A percentile compares a stretch with the other conserved stretches of the same genome.
Evolutionary conservation across 768 basidiomycete species (phyloP).

Genomic region (Boletus vinaceobasis): DNA sequence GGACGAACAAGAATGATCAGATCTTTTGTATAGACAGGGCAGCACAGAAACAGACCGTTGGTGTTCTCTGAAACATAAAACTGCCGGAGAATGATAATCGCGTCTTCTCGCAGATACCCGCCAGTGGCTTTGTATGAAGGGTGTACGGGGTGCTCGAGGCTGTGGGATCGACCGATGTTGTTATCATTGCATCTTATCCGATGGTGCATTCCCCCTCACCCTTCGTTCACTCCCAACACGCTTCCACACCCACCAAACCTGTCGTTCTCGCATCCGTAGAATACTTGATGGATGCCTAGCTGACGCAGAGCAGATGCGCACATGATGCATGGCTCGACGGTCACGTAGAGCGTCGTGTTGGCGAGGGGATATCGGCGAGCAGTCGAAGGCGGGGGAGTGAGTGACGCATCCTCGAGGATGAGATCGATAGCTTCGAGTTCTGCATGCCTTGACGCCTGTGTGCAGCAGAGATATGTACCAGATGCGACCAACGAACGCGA

Average conservation of each 20-base stretch:
- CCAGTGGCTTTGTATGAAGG: conserved; percentile 70
- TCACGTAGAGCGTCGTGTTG: conserved; percentile 88
- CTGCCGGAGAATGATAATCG: conserved; percentile 79
- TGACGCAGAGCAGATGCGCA: conserved; percentile 95
- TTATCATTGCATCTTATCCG: background rate
- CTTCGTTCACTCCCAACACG: conserved; percentile 81
- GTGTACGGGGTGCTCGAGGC: conserved; percentile 70
- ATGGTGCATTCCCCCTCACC: conserved; percentile 40
- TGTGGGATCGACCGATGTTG: conserved; percentile 28
- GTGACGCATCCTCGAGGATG: conserved; percentile 61
- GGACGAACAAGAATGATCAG: background rate
- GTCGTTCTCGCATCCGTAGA: conserved; percentile 93
- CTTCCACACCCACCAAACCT: conserved; percentile 97
- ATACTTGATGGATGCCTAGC: conserved; percentile 85
- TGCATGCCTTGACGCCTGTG: conserved; percentile 91
- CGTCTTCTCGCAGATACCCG: conserved; percentile 76
- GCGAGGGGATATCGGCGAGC: conserved; percentile 62
- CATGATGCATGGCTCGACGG: conserved; percentile 99
- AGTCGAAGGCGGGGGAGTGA: conserved; percentile 46
- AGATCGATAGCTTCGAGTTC: conserved; percentile 95
- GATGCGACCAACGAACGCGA: background rate
- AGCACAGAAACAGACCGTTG: conserved; percentile 57
- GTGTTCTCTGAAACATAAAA: conserved; percentile 93
- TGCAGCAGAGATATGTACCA: background rate
- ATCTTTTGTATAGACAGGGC: background rate